Conservation (phyloP, 2,329 filamentous ascomycete genomes). For the Pseudofabraea citricarpa region DNA sequence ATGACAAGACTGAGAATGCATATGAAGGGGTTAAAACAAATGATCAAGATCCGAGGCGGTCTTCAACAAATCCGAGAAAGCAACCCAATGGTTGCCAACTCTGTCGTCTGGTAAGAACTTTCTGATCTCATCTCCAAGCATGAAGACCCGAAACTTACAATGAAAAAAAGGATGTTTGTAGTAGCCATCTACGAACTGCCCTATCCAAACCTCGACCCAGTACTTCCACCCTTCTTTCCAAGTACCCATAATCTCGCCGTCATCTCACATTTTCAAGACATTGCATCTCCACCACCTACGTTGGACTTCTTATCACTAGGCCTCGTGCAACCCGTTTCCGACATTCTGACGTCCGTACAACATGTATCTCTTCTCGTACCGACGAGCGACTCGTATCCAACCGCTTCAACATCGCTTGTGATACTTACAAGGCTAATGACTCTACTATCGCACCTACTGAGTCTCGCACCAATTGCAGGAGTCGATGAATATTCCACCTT, state of each 20-base stretch:
- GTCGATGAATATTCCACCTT: neutral
- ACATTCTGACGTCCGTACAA: conserved; percentile 7
- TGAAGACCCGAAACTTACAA: too few species aligned
- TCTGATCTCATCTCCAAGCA: neutral
- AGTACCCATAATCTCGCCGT: conserved; percentile 1
- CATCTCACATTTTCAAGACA: conserved; percentile 8
- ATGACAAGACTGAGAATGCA: conserved; percentile 8
- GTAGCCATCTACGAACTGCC: conserved; percentile 8
- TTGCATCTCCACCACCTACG: neutral
- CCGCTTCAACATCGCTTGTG: conserved; percentile 5
- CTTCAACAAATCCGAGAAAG: conserved; percentile 4
- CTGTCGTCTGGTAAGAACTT: conserved; percentile 5
- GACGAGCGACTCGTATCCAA: conserved; percentile 6
- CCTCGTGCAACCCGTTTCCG: conserved; percentile 1
- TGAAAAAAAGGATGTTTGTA: conserved; percentile 7
- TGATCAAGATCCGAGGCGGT: conserved; percentile 10
- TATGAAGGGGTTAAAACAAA: conserved; percentile 8
- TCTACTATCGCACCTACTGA: conserved; percentile 9
- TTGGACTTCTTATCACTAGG: neutral
- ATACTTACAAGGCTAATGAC: conserved; percentile 11
- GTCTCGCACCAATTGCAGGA: conserved; percentile 1
- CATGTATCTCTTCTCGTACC: conserved; percentile 11
- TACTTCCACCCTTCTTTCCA: conserved; percentile 6
- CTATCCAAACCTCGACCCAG: conserved; percentile 8
- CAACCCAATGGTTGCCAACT: conserved; percentile 9